A percentile compares a stretch with the other conserved stretches of the same genome.
These are phyloP conservation scores for Picochlorum sp. DNA, from an alignment of 139 green algal species.

Conservation along the genomic window DNA sequence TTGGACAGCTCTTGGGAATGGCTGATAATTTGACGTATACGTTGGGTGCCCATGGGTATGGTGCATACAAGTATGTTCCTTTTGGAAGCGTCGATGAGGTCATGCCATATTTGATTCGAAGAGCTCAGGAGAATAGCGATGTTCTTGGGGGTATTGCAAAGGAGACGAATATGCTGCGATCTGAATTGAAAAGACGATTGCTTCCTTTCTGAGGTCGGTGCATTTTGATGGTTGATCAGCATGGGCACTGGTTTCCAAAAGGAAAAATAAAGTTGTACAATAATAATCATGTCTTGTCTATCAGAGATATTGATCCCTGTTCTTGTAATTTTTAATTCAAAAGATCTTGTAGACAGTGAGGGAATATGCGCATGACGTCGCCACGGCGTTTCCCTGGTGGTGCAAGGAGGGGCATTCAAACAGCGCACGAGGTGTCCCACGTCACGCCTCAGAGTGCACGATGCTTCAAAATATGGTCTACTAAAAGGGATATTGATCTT, in stretches of 20 bases:
- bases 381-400: too few relatives aligned
- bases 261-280: not conserved
- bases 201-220: not conserved
- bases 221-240: not conserved
- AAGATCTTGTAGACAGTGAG: too few relatives aligned
- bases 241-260: not conserved
- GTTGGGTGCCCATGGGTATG: constrained; percentile 47
- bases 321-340: too few relatives aligned
- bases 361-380: too few relatives aligned
- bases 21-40: constrained; percentile 72
- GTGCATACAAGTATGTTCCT: constrained; percentile 71
- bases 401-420: too few relatives aligned
- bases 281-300: too few relatives aligned
- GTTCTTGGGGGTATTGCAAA: constrained; percentile 34
- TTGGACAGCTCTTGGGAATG: constrained; percentile 91
- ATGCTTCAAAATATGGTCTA: not conserved
- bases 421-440: too few relatives aligned
- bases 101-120: constrained; percentile 66
- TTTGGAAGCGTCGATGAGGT: constrained; percentile 66
- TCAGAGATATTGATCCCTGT: too few relatives aligned
- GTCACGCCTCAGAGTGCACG: too few relatives aligned
- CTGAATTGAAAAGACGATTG: constrained; percentile 14
- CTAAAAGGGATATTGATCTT: constrained; percentile 31
- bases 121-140: constrained; percentile 65
- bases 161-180: constrained; percentile 15